Conservation (phyloP, 495 filamentous ascomycete genomes). For the Hyphodiscus hymeniophilus region DNA sequence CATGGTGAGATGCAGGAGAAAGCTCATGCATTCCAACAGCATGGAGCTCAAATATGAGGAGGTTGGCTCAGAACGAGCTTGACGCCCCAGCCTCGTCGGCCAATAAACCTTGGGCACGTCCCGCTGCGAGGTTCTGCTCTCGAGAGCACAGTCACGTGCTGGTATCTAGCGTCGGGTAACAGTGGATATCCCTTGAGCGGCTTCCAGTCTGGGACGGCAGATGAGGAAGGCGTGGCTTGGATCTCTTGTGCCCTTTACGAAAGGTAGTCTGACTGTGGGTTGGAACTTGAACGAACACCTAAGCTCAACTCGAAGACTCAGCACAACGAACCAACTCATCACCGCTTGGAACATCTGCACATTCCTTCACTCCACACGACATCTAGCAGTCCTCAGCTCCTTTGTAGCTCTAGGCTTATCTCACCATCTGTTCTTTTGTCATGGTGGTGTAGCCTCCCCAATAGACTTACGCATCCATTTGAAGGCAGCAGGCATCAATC, state of each 20-base stretch:
- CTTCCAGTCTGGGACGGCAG: not conserved
- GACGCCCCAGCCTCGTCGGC: no score
- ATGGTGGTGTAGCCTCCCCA: not conserved
- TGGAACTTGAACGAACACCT: constrained; percentile 11
- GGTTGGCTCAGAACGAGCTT: constrained; percentile 4
- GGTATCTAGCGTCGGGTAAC: not conserved
- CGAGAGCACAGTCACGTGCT: no score
- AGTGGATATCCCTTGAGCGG: no score
- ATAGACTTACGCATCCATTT: no score
- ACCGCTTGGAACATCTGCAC: no score
- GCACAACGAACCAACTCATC: no score
- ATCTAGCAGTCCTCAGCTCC: not conserved
- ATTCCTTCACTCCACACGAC: no score
- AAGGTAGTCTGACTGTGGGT: no score
- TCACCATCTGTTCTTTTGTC: not conserved
- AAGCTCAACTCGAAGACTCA: not conserved
- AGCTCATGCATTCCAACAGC: not conserved
- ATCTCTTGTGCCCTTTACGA: no score
- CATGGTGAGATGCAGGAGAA: not conserved
- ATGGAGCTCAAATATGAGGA: constrained; percentile 5
- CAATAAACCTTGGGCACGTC: no score
- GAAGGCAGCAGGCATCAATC: not conserved
- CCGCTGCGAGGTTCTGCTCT: not conserved
- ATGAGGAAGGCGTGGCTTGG: not conserved
- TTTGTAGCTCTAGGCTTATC: not conserved